Percentiles rank a stretch among this genome's conserved stretches.
Evolutionary conservation across 371 early-diverging fungal genomes (phyloP).

Genomic region (Apophysomyces ossiformis): DNA sequence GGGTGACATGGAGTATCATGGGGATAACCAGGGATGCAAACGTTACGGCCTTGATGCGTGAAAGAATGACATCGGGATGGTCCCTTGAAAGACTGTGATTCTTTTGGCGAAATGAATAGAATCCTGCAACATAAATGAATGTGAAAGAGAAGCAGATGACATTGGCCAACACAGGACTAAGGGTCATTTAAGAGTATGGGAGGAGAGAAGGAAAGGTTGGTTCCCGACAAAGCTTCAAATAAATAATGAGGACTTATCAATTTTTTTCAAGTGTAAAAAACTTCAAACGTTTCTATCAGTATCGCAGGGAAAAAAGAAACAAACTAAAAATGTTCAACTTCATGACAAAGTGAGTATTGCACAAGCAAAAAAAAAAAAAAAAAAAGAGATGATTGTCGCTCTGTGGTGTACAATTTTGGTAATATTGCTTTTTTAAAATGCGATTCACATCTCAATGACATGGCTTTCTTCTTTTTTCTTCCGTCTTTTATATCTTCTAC

Average conservation of each 20-base stretch:
- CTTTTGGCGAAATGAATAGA: slow-evolving; percentile 34
- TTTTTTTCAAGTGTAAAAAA: too few species aligned
- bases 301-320: too few species aligned
- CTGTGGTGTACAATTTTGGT: not conserved
- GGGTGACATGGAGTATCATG: slow-evolving; percentile 22
- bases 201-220: not conserved
- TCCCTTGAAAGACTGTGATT: slow-evolving; percentile 30
- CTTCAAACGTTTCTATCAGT: too few species aligned
- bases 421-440: too few species aligned
- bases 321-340: too few species aligned
- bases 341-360: not conserved
- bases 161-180: slow-evolving; percentile 32
- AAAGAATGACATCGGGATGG: slow-evolving; percentile 42
- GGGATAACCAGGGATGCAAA: slow-evolving; percentile 30
- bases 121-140: slow-evolving; percentile 43
- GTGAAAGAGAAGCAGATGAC: slow-evolving; percentile 37
- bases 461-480: not conserved
- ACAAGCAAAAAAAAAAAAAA: not conserved
- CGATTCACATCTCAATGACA: not conserved
- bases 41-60: slow-evolving; percentile 42
- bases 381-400: too few species aligned
- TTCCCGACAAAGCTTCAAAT: not conserved
- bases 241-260: not conserved
- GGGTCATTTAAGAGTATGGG: slow-evolving; percentile 4
- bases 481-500: not conserved